Base-by-base conservation (phyloP, 352 stramenopile species). In the Plasmopara viticola region DNA sequence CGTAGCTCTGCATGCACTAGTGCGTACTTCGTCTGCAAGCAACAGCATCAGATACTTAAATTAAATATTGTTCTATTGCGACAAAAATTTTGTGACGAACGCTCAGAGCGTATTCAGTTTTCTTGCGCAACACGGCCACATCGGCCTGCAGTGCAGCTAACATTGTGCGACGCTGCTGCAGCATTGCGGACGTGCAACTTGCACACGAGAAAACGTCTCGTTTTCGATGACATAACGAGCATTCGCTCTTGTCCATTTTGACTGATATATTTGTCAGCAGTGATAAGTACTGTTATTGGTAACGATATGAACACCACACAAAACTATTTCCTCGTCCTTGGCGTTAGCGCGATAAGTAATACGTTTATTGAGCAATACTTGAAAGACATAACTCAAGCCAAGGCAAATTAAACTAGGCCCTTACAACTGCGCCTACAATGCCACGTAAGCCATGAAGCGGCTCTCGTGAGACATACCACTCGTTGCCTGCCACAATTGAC, bases 151-250 rank as follows among this genome's bases (percentile, higher is more conserved):
- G 64, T 9, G 72, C 80, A 7, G 66, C 59, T 15, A 93, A 51
- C 76, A 91, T 90, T 7, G 77, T 90, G 46, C 78, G 67, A 41
- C 80, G 74, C 54, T 90, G 78, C 55, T 93, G 83, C 44, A 93
- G 58, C 66, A 80, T 70, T 41, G 72, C 70, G 37, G 64, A 76
- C 18, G 77, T 82, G 56, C 82, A 93, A 35, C 63, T 74, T 50
- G 73, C 66, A 44, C 82, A 93, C 35, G 55, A 72, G 64, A 90
- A 88, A 34, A 64, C 62, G 51, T 62, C 59, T 38, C 73, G 66
- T 20, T 58, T 52, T 12, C 70, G 64, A 14, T 59, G 64, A 47
- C 80, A 90, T n/a, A 90, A 59, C 37, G 68, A 58, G 62, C 80
- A 90, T 44, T 86, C 71, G 53, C 49, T 65, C 39, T 66, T 72